Evolutionary conservation across 2,329 filamentous ascomycete genomes (phyloP), one percentile per base, ranked within the genome.

Genomic region (Beauveria pseudobassiana): DNA sequence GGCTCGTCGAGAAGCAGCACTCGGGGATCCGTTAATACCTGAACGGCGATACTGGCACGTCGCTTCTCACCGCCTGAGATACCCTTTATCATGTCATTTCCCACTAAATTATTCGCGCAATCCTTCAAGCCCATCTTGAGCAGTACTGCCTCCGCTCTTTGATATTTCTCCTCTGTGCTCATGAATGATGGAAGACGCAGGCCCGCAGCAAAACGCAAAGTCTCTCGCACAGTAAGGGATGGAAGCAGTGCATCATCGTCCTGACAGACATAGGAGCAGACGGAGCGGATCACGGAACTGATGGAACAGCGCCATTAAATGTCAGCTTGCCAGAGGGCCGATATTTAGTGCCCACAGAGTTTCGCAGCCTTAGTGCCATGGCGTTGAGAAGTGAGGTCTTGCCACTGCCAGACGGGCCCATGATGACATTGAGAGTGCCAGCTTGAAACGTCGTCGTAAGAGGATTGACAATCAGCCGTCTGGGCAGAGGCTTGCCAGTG

Each of bases 21-120:
- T 1, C 85, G 83, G 1, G 89, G 89, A 63, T 91, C 87, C 0
- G 88, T 92, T 12, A 93, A 77, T 7, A 92, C 86, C 66, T 93
- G 89, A 0, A 91, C 85, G 0, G 88, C 89, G 64, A 93, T 91
- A 3, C 87, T 88, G 6, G 92, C 88, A 61, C 90, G 82, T 2
- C 89, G 81, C 73, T 91, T 92, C 72, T 93, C 89, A 20, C 90
- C 90, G 2, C 89, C 89, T 9, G 87, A 91, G 34, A 93, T 91
- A 0, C 89, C 89, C 70, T 92, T 92, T 66, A 90, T 80, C 4
- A 89, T 72, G 9, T 90, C 87, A 62, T 82, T 87, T 2, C 89
- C 89, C 9, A 93, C 82, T 0, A 91, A 72, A 59, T 89, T 90
- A 68, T 91, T 84, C 1, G 88, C 89, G 65, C 89, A 92, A 65